Conservation (phyloP, 2,329 filamentous ascomycete species). For the Meredithiella fracta region DNA sequence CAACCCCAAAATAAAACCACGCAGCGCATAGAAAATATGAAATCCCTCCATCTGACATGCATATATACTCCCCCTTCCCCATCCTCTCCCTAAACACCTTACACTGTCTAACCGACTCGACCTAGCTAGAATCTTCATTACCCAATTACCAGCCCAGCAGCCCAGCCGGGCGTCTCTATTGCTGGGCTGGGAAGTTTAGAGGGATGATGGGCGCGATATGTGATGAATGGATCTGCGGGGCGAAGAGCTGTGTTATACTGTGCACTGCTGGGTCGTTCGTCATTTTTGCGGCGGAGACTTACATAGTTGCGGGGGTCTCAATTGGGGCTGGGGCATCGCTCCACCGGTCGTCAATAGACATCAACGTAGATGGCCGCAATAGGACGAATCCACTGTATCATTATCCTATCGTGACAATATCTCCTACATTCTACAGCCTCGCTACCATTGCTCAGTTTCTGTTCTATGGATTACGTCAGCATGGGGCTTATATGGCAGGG, state of each 20-base stretch:
- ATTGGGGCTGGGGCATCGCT: no score
- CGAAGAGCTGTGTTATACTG: background rate
- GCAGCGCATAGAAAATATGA: no score
- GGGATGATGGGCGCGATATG: background rate
- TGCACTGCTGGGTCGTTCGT: background rate
- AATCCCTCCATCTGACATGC: constrained; percentile 1
- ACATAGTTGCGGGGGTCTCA: no score
- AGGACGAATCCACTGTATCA: no score
- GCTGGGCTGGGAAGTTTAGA: background rate
- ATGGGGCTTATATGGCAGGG: background rate
- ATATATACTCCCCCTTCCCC: background rate
- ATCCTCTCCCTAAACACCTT: background rate
- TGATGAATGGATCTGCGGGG: background rate
- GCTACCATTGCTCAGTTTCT: no score
- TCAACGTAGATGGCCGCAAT: no score
- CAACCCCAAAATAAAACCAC: background rate
- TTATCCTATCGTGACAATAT: no score
- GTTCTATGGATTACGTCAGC: background rate
- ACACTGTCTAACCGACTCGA: background rate
- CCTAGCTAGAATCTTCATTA: no score
- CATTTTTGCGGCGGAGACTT: background rate
- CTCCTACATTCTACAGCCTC: no score
- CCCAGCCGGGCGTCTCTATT: no score
- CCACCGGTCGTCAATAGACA: no score
- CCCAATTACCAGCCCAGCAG: no score